Evolutionary conservation across 192 early-diverging fungal genomes (phyloP), one percentile per base, ranked within the genome.

Genomic region (Bifiguratus adelaidae): DNA sequence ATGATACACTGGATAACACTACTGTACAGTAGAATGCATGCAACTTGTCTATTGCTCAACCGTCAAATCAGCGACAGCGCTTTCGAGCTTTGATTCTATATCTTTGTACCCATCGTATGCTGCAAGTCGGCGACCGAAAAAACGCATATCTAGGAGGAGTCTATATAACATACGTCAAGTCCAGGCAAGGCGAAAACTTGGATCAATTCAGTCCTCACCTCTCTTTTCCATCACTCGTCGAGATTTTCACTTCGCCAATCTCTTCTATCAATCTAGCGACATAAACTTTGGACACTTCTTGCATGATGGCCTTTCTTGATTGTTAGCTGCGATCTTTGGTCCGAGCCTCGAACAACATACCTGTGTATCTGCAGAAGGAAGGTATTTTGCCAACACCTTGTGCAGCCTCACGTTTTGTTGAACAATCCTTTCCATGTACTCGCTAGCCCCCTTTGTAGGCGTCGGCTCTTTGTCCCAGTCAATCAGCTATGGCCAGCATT

Each of bases 351-450:
- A 24, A 21, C 20, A 37, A 27, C 4, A 12, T 35, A 86, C 85
- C 64, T 84, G 68, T 63, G 97, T 61, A 20, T 71, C 68, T 4
- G 82, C 60, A 0, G 63, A 56, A 9, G 86, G 83, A 23, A 99
- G 62, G 45, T 91, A 95, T 50, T 86, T 83, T 30, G 73, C 64
- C n/a, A 99, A 53, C 8, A 99, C 91, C 50, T 88, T 90, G 62
- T 97, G 89, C 48, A 99, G 70, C 12, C 86, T 91, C 13, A 73
- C 68, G 7, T 85, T 88, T 60, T 97, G 92, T 63, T 89, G 97
- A 35, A 93, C 86, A 11, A 99, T 64, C 11, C 65, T 68, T 13
- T 82, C 82, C 83, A 96, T 95, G 40, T 83, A 83, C 0, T 68
- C 49, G 43, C 71, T 83, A 5, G 67, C 58, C 3, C 21, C 37